These are phyloP conservation scores for Epichloe amarillans DNA, from an alignment of 2,329 filamentous ascomycete genomes.

Conservation along the genomic window DNA sequence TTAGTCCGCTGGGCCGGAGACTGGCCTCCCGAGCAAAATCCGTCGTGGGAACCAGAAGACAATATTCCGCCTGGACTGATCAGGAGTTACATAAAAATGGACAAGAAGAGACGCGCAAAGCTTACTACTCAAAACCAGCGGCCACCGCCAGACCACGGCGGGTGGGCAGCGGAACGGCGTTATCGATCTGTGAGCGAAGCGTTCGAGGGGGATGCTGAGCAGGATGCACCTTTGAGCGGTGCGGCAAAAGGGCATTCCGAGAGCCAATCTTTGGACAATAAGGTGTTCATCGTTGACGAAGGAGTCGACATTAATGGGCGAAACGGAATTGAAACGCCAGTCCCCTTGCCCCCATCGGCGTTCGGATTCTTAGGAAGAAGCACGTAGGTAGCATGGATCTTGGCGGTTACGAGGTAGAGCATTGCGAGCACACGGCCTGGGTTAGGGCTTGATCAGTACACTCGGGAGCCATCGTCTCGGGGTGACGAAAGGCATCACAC, in stretches of 20 bases:
- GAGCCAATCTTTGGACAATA: background rate
- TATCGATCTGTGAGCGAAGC: slow-evolving; percentile 17
- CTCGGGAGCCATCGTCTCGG: too few relatives aligned
- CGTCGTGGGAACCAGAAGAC: slow-evolving; percentile 43
- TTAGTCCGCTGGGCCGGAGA: slow-evolving; percentile 42
- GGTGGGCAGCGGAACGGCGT: background rate
- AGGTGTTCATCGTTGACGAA: slow-evolving; percentile 13
- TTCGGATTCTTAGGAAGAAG: background rate
- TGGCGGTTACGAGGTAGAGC: too few relatives aligned
- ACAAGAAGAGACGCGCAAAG: slow-evolving; percentile 12
- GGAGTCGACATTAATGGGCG: background rate
- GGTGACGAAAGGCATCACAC: too few relatives aligned
- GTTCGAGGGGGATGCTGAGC: background rate
- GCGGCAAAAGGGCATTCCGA: background rate
- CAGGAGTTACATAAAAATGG: slow-evolving; percentile 23
- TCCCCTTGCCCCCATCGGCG: background rate
- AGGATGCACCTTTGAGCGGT: background rate
- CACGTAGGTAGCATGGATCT: too few relatives aligned
- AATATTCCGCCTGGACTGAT: slow-evolving; percentile 33
- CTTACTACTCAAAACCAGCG: slow-evolving; percentile 1
- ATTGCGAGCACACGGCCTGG: too few relatives aligned
- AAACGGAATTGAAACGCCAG: background rate
- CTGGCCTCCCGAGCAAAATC: slow-evolving; percentile 43
- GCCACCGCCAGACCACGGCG: background rate
- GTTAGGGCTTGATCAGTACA: too few relatives aligned